Conservation (phyloP, 768 basidiomycete genomes). For the Serendipita sp. region DNA sequence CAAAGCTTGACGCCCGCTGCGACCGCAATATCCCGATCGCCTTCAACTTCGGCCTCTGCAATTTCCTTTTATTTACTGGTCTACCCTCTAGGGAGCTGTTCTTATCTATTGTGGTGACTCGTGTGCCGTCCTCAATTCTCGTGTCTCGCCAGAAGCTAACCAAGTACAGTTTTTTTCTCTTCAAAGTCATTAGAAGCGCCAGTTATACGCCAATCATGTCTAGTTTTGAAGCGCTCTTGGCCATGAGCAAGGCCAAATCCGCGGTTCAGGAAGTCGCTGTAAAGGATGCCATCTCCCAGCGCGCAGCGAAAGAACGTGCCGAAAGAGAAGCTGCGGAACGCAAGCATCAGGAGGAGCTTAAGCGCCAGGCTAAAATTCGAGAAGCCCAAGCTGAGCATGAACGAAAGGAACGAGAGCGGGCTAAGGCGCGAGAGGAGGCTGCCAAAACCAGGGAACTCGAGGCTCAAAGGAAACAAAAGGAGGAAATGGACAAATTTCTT, state of each 20-base stretch:
- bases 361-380: conserved; percentile 10
- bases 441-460: conserved; percentile 8
- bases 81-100: too few relatives aligned
- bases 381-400: conserved; percentile 13
- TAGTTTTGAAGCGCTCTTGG: conserved; percentile 9
- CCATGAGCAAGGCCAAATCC: conserved; percentile 9
- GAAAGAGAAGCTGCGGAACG: conserved; percentile 1
- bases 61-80: neutral
- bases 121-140: neutral
- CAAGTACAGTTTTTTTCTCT: too few relatives aligned
- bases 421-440: conserved; percentile 9
- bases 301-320: conserved; percentile 11
- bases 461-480: conserved; percentile 11
- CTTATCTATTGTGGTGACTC: too few relatives aligned
- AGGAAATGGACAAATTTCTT: neutral
- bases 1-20: conserved; percentile 2
- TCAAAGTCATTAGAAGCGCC: neutral
- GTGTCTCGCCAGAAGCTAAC: neutral
- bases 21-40: neutral
- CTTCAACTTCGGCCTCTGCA: neutral
- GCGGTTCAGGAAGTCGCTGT: conserved; percentile 10
- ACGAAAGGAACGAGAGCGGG: conserved; percentile 10
- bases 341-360: neutral
- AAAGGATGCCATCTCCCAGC: neutral
- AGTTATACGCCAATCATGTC: neutral